A percentile compares a stretch with the other conserved stretches of the same genome.
Conservation (phyloP, 306 rosid genomes). For the Aeschynomene evenia region DNA sequence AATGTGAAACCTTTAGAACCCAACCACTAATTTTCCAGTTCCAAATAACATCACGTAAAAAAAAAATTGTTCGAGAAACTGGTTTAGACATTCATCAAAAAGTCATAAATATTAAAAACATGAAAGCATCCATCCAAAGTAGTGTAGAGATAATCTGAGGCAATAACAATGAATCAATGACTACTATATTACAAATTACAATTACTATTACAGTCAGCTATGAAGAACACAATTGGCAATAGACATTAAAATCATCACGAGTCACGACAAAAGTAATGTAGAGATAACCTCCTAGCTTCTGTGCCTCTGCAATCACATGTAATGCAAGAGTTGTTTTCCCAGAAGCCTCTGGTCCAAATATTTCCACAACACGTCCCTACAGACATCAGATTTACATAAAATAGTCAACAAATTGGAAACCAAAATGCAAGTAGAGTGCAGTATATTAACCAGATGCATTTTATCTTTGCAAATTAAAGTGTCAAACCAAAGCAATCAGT, state of each 20-base stretch:
- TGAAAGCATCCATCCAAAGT: background rate
- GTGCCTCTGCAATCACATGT: constrained; percentile 94
- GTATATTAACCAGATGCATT: constrained; percentile 5
- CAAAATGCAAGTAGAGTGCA: background rate
- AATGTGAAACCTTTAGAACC: background rate
- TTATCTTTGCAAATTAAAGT: background rate
- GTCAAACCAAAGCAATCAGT: background rate
- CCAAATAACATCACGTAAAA: background rate
- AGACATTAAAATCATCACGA: constrained; percentile 13
- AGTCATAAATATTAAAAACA: background rate
- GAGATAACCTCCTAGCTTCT: constrained; percentile 81
- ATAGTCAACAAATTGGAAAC: constrained; percentile 21
- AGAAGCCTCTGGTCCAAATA: constrained; percentile 95
- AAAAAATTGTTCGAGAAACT: background rate
- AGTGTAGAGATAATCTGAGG: background rate
- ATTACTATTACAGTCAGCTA: background rate
- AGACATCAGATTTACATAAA: constrained; percentile 27
- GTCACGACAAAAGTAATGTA: constrained; percentile 16
- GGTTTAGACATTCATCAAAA: background rate
- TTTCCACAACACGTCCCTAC: constrained; percentile 98
- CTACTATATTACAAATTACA: background rate
- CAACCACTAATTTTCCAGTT: background rate
- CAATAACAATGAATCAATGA: background rate
- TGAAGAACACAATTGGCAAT: background rate
- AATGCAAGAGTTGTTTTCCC: constrained; percentile 93